These are phyloP conservation scores for Megacollybia marginata DNA, from an alignment of 768 basidiomycete species.

Conservation along the genomic window DNA sequence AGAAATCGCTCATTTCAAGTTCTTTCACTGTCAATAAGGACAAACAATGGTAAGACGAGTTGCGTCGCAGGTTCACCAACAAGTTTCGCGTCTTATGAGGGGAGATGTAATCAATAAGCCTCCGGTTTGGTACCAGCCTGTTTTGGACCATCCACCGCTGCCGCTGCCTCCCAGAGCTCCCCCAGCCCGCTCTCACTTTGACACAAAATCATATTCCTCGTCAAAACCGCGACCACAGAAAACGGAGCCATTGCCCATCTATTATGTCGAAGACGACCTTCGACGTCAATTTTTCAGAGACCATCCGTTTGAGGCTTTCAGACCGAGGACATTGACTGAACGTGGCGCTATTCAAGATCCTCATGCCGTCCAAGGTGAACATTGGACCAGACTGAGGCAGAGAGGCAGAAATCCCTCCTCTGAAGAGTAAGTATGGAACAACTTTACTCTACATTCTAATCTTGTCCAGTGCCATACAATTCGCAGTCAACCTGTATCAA, in stretches of 20 bases:
- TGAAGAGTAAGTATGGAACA: slow-evolving; percentile 69
- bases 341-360: slow-evolving; percentile 45
- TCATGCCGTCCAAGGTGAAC: slow-evolving; percentile 47
- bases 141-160: slow-evolving; percentile 82
- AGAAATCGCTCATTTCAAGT: background rate
- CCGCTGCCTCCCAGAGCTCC: slow-evolving; percentile 74
- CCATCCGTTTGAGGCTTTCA: slow-evolving; percentile 93
- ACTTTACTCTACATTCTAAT: slow-evolving; percentile 4
- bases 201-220: slow-evolving; percentile 23
- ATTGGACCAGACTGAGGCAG: slow-evolving; percentile 79
- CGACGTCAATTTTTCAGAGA: slow-evolving; percentile 90
- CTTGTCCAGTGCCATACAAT: slow-evolving; percentile 62
- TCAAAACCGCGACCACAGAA: slow-evolving; percentile 30
- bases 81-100: slow-evolving; percentile 73
- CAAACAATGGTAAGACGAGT: slow-evolving; percentile 66
- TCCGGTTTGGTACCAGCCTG: slow-evolving; percentile 81
- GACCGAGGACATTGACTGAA: slow-evolving; percentile 74
- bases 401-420: slow-evolving; percentile 74
- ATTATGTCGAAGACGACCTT: slow-evolving; percentile 79
- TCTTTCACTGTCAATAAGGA: too few relatives aligned
- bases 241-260: slow-evolving; percentile 49
- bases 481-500: slow-evolving; percentile 71
- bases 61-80: slow-evolving; percentile 84
- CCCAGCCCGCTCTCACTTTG: slow-evolving; percentile 47
- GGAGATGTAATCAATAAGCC: slow-evolving; percentile 52